Evolutionary conservation across 2,329 filamentous ascomycete genomes (phyloP), one percentile per base, ranked within the genome.

Genomic region (Hypoxylon rubiginosum): DNA sequence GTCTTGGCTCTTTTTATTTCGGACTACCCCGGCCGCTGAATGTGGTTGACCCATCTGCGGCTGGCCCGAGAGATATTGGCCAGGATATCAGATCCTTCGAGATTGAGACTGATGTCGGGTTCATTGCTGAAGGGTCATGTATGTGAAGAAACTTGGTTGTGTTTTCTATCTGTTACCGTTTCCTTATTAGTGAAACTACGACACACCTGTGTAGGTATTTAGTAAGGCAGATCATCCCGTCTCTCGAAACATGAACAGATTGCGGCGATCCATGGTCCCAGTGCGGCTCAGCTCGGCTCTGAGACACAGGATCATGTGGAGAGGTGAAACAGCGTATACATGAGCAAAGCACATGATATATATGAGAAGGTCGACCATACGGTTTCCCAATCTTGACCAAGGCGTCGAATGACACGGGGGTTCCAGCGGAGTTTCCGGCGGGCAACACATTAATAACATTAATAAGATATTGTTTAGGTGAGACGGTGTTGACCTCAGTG

Each of bases 281-380:
- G n/a, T 43, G n/a, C 46, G 24, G 26, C 26, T 50, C 26, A 32
- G 46, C 26, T 50, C 6, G 24, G 45, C 24, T 49, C 43, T 32
- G 26, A 32, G 36, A 57, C 46, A 30, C 39, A 34, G n/a, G 19
- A 54, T 62, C 46, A 62, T 56, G 52, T 48, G 32, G 32, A 34
- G 34, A 55, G 34, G 32, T 61, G 51, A 61, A 61, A 61, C 58
- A 36, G 24, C 32, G 30, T 26, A 41, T 60, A 53, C n/a, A n/a
- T n/a, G n/a, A 60, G 57, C 57, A 34, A 34, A 43, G 36, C 39
- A 43, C 39, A 43, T 43, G 39, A 43, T 43, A 43, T 43, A 43
- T 43, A 17, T 43, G 39, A 43, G 39, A 17, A 19, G 39, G 39
- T 43, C 39, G n/a, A 21, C 39, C 39, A 43, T 43, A 11, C 8